Base-by-base conservation (phyloP, 345 rosid genomes). In the Carallia brachiata region DNA sequence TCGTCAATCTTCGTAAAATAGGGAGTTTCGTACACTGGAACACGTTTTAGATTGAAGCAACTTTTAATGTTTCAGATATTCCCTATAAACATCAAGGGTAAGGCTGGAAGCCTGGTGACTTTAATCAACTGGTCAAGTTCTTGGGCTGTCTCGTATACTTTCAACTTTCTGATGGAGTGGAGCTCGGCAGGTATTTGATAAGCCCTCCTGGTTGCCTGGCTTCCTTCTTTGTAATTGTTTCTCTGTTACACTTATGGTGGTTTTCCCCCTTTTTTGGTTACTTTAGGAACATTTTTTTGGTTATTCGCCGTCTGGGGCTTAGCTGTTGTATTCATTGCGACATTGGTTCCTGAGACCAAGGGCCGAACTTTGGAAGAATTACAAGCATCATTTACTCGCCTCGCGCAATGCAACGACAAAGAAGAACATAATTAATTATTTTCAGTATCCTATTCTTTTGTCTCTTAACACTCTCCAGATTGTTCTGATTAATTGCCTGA, bases 351-450 rank as follows among this genome's bases (percentile, higher is more conserved):
- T 1, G 91, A 89, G 83, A 89, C 91, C 7, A 85, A 82, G 72
- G 89, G 85, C 23, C 76, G 60, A 53, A 82, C 94, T n/a, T 70
- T 87, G 19, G 91, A 87, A 82, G 91, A 87, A 68, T 68, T 86
- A 75, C 89, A 85, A 73, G 77, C 82, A 34, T 80, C 84, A 1
- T 52, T 85, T 36, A 56, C 73, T 37, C 48, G 10, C 48, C 2
- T 40, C 13, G 15, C 2, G 13, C 15, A 40, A 40, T 40, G 23
- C 23, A 23, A 23, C 23, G 23, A 23, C 23, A 23, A 23, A 23
- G 23, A 23, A 23, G 23, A 23, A 23, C 23, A 23, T 23, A 23
- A 23, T 23, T 23, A 23, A 23, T 23, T 23, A 23, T 23, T 23
- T 23, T 23, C 23, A 23, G 23, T 23, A 23, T 23, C 23, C 23